A percentile compares a stretch with the other conserved stretches of the same genome.
phyloP scores from a whole-genome alignment of 139 green algal species.

The Closterium sp. region DNA sequence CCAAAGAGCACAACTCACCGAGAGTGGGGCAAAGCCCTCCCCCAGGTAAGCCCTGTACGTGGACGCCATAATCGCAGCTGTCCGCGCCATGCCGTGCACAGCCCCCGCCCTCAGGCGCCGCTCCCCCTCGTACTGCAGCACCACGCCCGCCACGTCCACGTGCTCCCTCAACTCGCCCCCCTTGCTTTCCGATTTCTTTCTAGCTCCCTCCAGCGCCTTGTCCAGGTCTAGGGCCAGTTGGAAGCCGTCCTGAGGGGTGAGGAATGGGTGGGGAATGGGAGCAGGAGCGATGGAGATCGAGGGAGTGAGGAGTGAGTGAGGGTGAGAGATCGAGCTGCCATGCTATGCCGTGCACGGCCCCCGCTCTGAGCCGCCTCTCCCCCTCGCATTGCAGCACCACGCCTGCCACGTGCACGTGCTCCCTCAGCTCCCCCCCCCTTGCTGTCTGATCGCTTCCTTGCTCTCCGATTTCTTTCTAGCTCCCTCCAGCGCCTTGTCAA shows the following conservation, averaged over 20 bases:
- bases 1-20: background rate
- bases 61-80: slow-evolving; percentile 84
- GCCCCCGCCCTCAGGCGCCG: slow-evolving; percentile 71
- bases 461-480: background rate
- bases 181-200: background rate
- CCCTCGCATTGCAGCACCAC: slow-evolving; percentile 53
- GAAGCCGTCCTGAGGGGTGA: slow-evolving; percentile 28
- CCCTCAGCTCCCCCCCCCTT: background rate
- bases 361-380: slow-evolving; percentile 71
- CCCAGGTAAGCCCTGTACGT: slow-evolving; percentile 85
- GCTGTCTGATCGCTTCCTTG: no score
- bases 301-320: no score
- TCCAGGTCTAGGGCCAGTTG: slow-evolving; percentile 44
- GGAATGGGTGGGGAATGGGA: no score
- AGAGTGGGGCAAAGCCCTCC: slow-evolving; percentile 35
- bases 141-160: slow-evolving; percentile 15
- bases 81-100: slow-evolving; percentile 89
- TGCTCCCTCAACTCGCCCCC: background rate
- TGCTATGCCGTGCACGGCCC: slow-evolving; percentile 86
- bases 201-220: slow-evolving; percentile 16
- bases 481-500: slow-evolving; percentile 24
- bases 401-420: background rate
- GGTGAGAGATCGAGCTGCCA: slow-evolving; percentile 21
- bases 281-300: no score
- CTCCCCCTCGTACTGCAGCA: slow-evolving; percentile 58